phyloP scores from a whole-genome alignment of 2,329 filamentous ascomycete genomes.

The Chaetomium sp. region DNA sequence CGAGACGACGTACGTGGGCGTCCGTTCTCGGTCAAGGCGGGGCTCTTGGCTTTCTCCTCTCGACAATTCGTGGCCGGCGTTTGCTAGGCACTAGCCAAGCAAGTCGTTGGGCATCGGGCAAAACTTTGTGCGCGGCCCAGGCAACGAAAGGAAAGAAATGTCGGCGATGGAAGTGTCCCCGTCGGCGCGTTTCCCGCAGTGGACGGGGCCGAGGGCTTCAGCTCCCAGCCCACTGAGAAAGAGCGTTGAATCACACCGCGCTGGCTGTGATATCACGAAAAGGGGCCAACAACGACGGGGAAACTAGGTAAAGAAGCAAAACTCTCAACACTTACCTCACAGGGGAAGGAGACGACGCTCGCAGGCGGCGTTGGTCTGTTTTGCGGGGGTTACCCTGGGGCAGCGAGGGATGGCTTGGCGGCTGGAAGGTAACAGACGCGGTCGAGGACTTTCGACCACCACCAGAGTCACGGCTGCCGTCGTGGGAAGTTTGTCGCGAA shows the following conservation, averaged over 20 bases:
- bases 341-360: conserved; percentile 44
- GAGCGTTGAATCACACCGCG: too few relatives aligned
- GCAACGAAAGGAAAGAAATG: too few relatives aligned
- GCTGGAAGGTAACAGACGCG: conserved; percentile 42
- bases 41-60: too few relatives aligned
- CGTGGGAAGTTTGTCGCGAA: conserved; percentile 25
- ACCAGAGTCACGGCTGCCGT: conserved; percentile 30
- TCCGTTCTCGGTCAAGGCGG: neutral
- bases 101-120: neutral
- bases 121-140: too few relatives aligned
- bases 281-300: neutral
- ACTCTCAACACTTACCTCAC: conserved; percentile 36
- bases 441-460: conserved; percentile 40
- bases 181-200: too few relatives aligned
- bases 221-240: too few relatives aligned
- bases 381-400: conserved; percentile 44
- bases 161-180: too few relatives aligned
- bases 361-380: conserved; percentile 37
- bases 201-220: too few relatives aligned
- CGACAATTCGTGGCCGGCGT: neutral
- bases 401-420: conserved; percentile 37
- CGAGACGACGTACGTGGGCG: neutral
- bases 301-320: neutral
- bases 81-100: conserved; percentile 5
- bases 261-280: neutral